phyloP scores from a whole-genome alignment of 2,329 filamentous ascomycete genomes.

The Volutella citrinella region DNA sequence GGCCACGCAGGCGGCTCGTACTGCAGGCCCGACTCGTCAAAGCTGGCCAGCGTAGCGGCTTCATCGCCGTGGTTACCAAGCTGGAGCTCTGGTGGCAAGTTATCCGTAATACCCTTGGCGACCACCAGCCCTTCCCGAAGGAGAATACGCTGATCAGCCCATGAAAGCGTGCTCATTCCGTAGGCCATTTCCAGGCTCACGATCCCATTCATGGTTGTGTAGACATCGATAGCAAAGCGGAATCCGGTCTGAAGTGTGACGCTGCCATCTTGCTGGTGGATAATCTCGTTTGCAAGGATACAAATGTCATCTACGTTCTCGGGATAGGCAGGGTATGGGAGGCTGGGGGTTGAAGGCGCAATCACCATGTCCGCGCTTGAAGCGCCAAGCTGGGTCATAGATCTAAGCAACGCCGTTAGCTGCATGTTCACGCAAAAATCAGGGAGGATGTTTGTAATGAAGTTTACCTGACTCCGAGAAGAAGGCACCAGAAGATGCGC shows the following conservation, averaged over 20 bases:
- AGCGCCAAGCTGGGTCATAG: constrained; percentile 74
- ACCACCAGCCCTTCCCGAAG: constrained; percentile 68
- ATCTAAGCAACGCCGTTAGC: too few relatives aligned
- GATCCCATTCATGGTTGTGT: constrained; percentile 74
- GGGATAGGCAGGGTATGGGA: constrained; percentile 76
- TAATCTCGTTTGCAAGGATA: constrained; percentile 68
- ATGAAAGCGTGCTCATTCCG: constrained; percentile 73
- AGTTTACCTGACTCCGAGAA: constrained; percentile 69
- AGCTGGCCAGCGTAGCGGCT: constrained; percentile 33
- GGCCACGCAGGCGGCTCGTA: constrained; percentile 52
- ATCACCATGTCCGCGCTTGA: constrained; percentile 71
- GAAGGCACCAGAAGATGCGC: constrained; percentile 80
- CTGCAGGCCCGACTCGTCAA: constrained; percentile 46
- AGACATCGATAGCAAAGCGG: constrained; percentile 75
- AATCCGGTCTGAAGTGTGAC: constrained; percentile 76
- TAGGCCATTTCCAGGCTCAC: constrained; percentile 80
- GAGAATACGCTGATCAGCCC: constrained; percentile 72
- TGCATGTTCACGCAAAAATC: too few relatives aligned
- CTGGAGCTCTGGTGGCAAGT: constrained; percentile 67
- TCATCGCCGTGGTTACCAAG: constrained; percentile 43
- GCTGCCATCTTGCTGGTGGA: constrained; percentile 64
- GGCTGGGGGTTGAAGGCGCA: constrained; percentile 69
- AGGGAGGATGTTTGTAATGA: too few relatives aligned
- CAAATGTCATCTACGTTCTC: constrained; percentile 81
- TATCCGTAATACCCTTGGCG: constrained; percentile 66